Evolutionary conservation across 2,329 filamentous ascomycete genomes (phyloP).

Genomic region (Aspergillus clavatus): DNA sequence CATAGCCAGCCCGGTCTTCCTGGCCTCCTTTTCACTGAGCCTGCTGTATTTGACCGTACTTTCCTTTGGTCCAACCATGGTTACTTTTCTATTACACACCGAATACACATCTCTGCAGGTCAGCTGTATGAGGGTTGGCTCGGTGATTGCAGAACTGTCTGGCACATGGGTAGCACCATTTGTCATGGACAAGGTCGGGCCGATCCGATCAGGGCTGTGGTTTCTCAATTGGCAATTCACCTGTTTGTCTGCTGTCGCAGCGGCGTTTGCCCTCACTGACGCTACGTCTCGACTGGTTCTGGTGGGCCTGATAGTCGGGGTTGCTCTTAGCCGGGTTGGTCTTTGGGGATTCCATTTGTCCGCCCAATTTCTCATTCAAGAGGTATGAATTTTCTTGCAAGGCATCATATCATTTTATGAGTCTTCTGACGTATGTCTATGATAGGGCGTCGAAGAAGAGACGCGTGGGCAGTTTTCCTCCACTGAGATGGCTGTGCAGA

Average conservation of each 20-base stretch:
- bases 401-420: not conserved
- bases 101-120: conserved; percentile 48
- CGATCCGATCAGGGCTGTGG: conserved; percentile 66
- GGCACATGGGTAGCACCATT: conserved; percentile 51
- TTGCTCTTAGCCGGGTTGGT: conserved; percentile 55
- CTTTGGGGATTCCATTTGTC: conserved; percentile 60
- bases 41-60: conserved; percentile 54
- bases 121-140: conserved; percentile 44
- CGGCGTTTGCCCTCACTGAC: conserved; percentile 38
- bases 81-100: conserved; percentile 50
- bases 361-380: conserved; percentile 57
- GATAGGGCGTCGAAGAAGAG: conserved; percentile 53
- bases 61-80: conserved; percentile 52
- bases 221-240: conserved; percentile 63
- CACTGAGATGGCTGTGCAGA: conserved; percentile 64
- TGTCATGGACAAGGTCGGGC: conserved; percentile 50
- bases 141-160: conserved; percentile 50
- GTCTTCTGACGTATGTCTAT: too few relatives aligned
- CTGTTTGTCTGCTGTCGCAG: conserved; percentile 47
- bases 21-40: conserved; percentile 47
- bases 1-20: conserved; percentile 28
- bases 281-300: conserved; percentile 37
- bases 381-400: conserved; percentile 38
- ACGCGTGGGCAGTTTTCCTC: conserved; percentile 64
- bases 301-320: conserved; percentile 47